Conservation (phyloP, 2,329 filamentous ascomycete species). For the Zymoseptoria tritici region DNA sequence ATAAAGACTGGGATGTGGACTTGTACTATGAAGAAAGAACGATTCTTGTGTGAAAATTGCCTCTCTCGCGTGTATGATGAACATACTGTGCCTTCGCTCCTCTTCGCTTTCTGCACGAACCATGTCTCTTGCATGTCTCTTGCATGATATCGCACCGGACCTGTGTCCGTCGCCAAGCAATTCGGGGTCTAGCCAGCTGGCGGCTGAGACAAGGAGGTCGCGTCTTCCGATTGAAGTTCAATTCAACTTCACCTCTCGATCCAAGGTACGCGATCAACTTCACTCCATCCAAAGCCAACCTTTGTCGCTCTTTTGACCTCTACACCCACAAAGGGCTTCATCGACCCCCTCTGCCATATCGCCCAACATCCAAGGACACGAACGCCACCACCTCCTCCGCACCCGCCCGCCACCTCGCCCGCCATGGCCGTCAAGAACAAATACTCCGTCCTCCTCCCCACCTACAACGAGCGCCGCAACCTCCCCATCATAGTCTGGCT, state of each 20-base stretch:
- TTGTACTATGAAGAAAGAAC: background rate
- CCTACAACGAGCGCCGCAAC: constrained; percentile 97
- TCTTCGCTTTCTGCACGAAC: no score
- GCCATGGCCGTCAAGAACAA: constrained; percentile 59
- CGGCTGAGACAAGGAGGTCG: background rate
- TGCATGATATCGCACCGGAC: no score
- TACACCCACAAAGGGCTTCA: background rate
- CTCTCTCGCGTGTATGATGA: no score
- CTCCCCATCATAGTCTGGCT: constrained; percentile 94
- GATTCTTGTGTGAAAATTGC: background rate
- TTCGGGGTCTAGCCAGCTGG: background rate
- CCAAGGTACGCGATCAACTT: background rate
- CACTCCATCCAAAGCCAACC: background rate
- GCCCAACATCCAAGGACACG: background rate
- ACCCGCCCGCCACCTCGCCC: background rate
- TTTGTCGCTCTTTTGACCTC: background rate
- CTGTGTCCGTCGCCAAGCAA: background rate
- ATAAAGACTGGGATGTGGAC: background rate
- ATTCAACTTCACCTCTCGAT: background rate
- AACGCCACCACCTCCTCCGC: background rate
- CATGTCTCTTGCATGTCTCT: no score
- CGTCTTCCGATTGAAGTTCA: background rate
- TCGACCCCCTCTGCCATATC: background rate
- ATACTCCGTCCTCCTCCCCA: constrained; percentile 95
- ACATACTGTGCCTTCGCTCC: no score